Base-by-base conservation (phyloP, 2,329 filamentous ascomycete genomes). In the Trichophyton rubrum region DNA sequence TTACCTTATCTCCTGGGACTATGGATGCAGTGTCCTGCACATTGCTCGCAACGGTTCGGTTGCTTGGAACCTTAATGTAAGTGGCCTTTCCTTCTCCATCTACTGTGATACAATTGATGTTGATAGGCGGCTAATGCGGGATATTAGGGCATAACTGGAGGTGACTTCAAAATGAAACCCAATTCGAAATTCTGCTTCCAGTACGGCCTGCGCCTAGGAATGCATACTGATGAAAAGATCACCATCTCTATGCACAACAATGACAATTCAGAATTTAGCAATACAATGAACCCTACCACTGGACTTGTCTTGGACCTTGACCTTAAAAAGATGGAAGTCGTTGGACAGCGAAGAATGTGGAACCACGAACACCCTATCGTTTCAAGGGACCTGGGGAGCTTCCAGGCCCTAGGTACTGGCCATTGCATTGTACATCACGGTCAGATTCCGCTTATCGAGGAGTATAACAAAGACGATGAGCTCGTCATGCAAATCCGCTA, bases 121-220 rank as follows among this genome's bases (percentile, higher is more conserved):
- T n/a, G 1, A 53, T 15, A 2, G 15, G 3, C 33, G 15, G 30
- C 51, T 35, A 41, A 43, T 30, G 8, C 11, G 55, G 20, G 7
- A 20, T 56, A 45, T n/a, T 57, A 63, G 61, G 64, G 62, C 8
- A 57, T 58, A 20, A 45, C 60, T 41, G 64, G 64, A 5, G 64
- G 64, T 13, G 58, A 65, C 51, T 65, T 65, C 56, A 59, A 61
- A 43, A 40, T 64, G 6, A 57, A 45, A 17, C 43, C 33, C n/a
- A 60, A 59, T 3, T 38, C 61, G 15, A 30, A 58, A 15, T 65
- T 65, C 55, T 60, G 62, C 53, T 63, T 60, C 56, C 62, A 65
- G 56, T 56, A 63, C 41, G 59, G 56, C 13, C 22, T 56, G 11
- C 47, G 61, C 5, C 24, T 63, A 13, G 17, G 15, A 9, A 22